phyloP scores from a whole-genome alignment of 2,329 filamentous ascomycete genomes.

The Microdochium trichocladiopsis region DNA sequence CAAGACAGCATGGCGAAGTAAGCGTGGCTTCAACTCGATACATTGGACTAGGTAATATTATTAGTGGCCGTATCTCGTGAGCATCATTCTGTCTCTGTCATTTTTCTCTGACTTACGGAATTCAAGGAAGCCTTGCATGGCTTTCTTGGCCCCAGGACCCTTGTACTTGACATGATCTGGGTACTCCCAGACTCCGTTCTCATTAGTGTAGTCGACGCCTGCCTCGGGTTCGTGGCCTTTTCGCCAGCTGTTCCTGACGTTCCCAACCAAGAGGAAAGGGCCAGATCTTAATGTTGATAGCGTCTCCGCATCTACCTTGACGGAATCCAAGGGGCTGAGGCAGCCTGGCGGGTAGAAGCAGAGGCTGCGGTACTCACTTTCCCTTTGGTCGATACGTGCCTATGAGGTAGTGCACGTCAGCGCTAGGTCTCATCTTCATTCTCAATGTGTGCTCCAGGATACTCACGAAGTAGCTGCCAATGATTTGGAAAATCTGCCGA shows the following conservation, averaged over 20 bases:
- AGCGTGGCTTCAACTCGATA: not conserved
- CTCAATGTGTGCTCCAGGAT: not conserved
- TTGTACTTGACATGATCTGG: not conserved
- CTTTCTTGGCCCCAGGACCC: not conserved
- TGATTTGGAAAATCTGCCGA: slow-evolving; percentile 8
- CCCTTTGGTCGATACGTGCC: slow-evolving; percentile 7
- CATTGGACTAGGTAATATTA: not conserved
- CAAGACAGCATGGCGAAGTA: slow-evolving; percentile 3
- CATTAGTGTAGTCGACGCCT: not conserved
- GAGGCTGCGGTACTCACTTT: slow-evolving; percentile 4
- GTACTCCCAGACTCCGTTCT: not conserved
- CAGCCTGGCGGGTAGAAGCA: not conserved
- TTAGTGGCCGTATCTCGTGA: not conserved
- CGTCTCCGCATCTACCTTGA: not conserved
- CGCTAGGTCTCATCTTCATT: not conserved
- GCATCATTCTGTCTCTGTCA: not conserved
- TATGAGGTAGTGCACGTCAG: slow-evolving; percentile 2
- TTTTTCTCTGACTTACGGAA: not conserved
- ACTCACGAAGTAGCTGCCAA: slow-evolving; percentile 11
- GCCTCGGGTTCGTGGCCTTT: not conserved
- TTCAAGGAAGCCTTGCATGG: not conserved
- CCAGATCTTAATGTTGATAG: not conserved
- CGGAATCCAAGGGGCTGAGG: not conserved
- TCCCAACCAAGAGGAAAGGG: not conserved
- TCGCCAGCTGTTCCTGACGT: not conserved